A percentile compares a stretch with the other conserved stretches of the same genome.
Conservation (phyloP, 2,329 filamentous ascomycete species). For the Phaeosphaeriaceae sp. region DNA sequence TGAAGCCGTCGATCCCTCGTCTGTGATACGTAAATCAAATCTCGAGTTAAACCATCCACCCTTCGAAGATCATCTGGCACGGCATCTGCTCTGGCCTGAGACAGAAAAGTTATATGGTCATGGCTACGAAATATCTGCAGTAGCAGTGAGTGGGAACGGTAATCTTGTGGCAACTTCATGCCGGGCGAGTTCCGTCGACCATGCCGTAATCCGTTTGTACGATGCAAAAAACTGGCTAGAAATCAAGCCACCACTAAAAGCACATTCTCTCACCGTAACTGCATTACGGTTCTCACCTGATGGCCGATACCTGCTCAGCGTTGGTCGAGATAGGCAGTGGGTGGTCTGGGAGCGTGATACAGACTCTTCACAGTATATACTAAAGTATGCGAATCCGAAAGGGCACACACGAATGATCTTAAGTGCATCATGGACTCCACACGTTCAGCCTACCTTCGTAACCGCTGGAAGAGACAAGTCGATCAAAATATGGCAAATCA, state of each 20-base stretch:
- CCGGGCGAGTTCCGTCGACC: conserved; percentile 88
- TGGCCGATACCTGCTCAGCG: conserved; percentile 78
- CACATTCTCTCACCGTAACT: conserved; percentile 86
- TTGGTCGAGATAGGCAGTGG: conserved; percentile 92
- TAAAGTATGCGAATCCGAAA: conserved; percentile 74
- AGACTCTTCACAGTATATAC: conserved; percentile 57
- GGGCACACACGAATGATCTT: conserved; percentile 93
- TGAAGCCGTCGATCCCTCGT: conserved; percentile 62
- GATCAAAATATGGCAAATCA: conserved; percentile 66
- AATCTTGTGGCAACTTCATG: conserved; percentile 86
- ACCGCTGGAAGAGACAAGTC: conserved; percentile 91
- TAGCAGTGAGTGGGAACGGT: conserved; percentile 78
- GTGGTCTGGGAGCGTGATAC: conserved; percentile 71
- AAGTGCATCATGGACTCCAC: conserved; percentile 76
- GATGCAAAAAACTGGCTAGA: conserved; percentile 89
- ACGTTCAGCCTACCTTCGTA: conserved; percentile 66
- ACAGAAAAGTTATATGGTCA: conserved; percentile 97
- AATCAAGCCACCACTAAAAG: conserved; percentile 79
- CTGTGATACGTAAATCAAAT: conserved; percentile 64
- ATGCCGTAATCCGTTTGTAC: conserved; percentile 91
- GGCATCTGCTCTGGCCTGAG: conserved; percentile 94
- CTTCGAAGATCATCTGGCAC: conserved; percentile 85
- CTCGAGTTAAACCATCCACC: conserved; percentile 76
- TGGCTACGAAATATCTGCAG: conserved; percentile 92
- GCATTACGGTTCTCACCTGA: conserved; percentile 79